Conservation (phyloP, 306 rosid species). For the Hippophae rhamnoides region DNA sequence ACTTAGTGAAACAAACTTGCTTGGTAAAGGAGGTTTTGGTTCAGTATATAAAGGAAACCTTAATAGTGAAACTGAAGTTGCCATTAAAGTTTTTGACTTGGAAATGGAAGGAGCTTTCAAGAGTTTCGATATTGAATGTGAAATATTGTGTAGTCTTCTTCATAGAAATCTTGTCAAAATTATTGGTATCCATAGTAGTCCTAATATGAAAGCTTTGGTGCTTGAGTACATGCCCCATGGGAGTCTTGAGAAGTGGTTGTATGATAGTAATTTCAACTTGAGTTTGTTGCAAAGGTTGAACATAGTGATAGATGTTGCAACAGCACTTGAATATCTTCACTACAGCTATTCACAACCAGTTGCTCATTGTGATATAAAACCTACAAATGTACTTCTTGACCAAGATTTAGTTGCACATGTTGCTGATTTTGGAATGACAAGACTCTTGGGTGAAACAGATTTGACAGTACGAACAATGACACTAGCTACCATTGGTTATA, state of each 20-base stretch:
- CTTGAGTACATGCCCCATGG: slow-evolving; percentile 18
- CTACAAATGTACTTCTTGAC: slow-evolving; percentile 28
- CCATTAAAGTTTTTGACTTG: slow-evolving; percentile 17
- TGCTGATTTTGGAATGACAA: slow-evolving; percentile 29
- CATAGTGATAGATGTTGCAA: slow-evolving; percentile 17
- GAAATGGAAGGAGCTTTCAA: slow-evolving; percentile 3
- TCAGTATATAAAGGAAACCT: slow-evolving; percentile 17
- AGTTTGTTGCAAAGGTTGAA: slow-evolving; percentile 9
- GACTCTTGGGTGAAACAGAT: slow-evolving; percentile 27
- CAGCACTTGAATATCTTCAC: slow-evolving; percentile 33
- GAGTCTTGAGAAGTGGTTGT: slow-evolving; percentile 17
- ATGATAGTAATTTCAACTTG: slow-evolving; percentile 1
- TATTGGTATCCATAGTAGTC: slow-evolving; percentile 1
- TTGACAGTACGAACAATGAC: slow-evolving; percentile 19
- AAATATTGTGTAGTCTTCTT: slow-evolving; percentile 8
- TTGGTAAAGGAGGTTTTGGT: slow-evolving; percentile 13
- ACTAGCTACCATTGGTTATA: slow-evolving; percentile 30
- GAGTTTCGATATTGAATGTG: slow-evolving; percentile 9
- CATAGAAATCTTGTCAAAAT: slow-evolving; percentile 18
- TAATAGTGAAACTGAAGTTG: slow-evolving; percentile 9
- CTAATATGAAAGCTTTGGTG: slow-evolving; percentile 15
- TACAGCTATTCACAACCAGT: slow-evolving; percentile 20
- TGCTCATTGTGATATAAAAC: slow-evolving; percentile 35
- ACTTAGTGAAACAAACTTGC: slow-evolving; percentile 9
- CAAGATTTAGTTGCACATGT: slow-evolving; percentile 28